Percentiles rank a stretch among this genome's conserved stretches.
phyloP scores from a whole-genome alignment of 2,329 filamentous ascomycete species.

The Aphanocladium album region DNA sequence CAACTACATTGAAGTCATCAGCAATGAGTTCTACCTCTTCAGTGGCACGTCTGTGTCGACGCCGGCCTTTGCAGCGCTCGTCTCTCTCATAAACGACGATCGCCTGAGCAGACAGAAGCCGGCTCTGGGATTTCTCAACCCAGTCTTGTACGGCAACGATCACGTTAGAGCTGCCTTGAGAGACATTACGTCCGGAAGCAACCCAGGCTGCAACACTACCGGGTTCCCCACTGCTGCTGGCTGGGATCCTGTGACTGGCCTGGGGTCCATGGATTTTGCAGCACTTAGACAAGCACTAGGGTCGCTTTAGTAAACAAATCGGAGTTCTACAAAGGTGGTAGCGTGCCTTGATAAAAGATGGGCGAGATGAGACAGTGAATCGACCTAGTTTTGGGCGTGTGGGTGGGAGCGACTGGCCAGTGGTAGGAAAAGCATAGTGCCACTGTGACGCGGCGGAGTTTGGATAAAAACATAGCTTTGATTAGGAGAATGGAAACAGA shows the following conservation, averaged over 20 bases:
- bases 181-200: slow-evolving; percentile 18
- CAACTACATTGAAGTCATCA: neutral
- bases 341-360: no score
- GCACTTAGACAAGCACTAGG: no score
- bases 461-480: no score
- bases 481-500: no score
- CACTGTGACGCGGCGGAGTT: no score
- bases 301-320: no score
- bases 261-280: no score
- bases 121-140: slow-evolving; percentile 41
- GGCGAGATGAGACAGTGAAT: no score
- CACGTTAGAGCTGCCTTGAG: slow-evolving; percentile 17
- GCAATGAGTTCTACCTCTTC: neutral
- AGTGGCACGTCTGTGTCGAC: slow-evolving; percentile 29
- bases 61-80: slow-evolving; percentile 36
- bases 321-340: no score
- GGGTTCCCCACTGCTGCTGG: slow-evolving; percentile 16
- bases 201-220: slow-evolving; percentile 15
- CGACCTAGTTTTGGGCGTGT: no score
- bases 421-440: no score
- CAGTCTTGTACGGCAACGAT: slow-evolving; percentile 32
- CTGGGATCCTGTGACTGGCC: slow-evolving; percentile 32
- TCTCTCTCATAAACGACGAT: slow-evolving; percentile 40
- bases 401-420: no score
- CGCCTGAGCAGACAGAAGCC: slow-evolving; percentile 28